A percentile compares a stretch with the other conserved stretches of the same genome.
phyloP scores from a whole-genome alignment of 2,329 filamentous ascomycete genomes.

The Botrytis galanthina region DNA sequence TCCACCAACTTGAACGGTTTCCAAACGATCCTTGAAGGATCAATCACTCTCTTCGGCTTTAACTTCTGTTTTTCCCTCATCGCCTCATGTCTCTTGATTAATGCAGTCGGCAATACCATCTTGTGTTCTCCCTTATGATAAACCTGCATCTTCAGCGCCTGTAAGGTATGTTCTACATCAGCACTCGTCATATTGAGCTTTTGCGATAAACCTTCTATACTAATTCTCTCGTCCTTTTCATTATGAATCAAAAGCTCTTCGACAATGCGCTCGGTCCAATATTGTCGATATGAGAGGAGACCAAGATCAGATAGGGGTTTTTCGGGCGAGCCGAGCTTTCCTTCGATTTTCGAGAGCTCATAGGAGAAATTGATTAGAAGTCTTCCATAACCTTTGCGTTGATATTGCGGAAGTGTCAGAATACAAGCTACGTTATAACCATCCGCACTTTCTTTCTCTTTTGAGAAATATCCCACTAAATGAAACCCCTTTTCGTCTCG shows the following conservation, averaged over 20 bases:
- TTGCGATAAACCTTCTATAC: constrained; percentile 79
- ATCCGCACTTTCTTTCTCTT: constrained; percentile 96
- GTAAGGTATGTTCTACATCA: constrained; percentile 91
- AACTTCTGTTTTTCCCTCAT: constrained; percentile 76
- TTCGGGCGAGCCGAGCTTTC: constrained; percentile 91
- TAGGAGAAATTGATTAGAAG: constrained; percentile 97
- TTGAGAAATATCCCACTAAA: constrained; percentile 98
- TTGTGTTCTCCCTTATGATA: constrained; percentile 98
- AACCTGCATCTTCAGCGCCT: constrained; percentile 90
- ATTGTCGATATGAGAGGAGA: constrained; percentile 89
- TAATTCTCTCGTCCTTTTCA: constrained; percentile 68
- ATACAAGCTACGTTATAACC: constrained; percentile 99
- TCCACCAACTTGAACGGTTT: constrained; percentile 88
- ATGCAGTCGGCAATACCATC: constrained; percentile 82
- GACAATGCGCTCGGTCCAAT: constrained; percentile 94
- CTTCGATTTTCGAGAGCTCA: constrained; percentile 91
- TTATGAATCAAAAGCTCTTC: constrained; percentile 76
- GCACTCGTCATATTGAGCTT: constrained; percentile 92
- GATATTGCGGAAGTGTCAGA: constrained; percentile 91
- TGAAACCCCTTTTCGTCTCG: constrained; percentile 88
- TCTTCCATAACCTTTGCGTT: constrained; percentile 89
- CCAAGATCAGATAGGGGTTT: constrained; percentile 95
- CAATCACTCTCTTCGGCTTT: constrained; percentile 75
- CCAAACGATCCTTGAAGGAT: constrained; percentile 80
- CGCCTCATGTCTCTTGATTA: constrained; percentile 63